Base-by-base conservation (phyloP, 805 yeast genomes). In the Yarrowia bubula region DNA sequence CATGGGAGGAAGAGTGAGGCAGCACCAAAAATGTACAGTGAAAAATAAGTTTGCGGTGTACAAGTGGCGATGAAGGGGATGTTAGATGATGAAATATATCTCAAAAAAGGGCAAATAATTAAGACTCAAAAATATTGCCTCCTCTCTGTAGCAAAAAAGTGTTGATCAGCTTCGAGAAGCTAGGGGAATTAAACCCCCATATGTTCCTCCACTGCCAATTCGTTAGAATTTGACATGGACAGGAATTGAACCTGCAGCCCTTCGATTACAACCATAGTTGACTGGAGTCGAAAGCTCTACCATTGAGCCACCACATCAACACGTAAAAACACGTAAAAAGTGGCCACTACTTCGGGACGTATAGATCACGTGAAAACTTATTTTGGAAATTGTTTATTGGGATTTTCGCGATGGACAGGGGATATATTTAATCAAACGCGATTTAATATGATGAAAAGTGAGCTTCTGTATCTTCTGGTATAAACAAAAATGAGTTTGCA, bases 221-320 rank as follows among this genome's bases (percentile, higher is more conserved):
- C 28, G 28, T 22, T 22, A 22, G 28, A 15, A 5, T 37, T 28
- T 55, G 61, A 55, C 61, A 55, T 58, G 87, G 88, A 85, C 90
- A 86, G 89, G 90, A 86, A 84, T 86, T 83, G 90, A 86, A 86
- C 90, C 89, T 86, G 89, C 90, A 86, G 83, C 90, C 90, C 84
- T 85, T 84, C 86, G 90, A 85, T 85, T 76, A 78, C 83, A 79
- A 71, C 73, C 78, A 77, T 15, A 37, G 38, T 39, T 41, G 61
- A 69, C 83, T 84, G 88, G 88, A 84, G 85, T 84, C 88, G 85
- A 84, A 84, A 83, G 87, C 88, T 84, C 88, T 84, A 84, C 88
- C 88, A 84, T 84, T 84, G 88, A 84, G 88, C 88, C 87, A 84
- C 86, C 84, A 58, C 64, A 58, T 55, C 61, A 55, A 55, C 61